Conservation (phyloP, 306 rosid genomes). For the Inga leiocalycina region DNA sequence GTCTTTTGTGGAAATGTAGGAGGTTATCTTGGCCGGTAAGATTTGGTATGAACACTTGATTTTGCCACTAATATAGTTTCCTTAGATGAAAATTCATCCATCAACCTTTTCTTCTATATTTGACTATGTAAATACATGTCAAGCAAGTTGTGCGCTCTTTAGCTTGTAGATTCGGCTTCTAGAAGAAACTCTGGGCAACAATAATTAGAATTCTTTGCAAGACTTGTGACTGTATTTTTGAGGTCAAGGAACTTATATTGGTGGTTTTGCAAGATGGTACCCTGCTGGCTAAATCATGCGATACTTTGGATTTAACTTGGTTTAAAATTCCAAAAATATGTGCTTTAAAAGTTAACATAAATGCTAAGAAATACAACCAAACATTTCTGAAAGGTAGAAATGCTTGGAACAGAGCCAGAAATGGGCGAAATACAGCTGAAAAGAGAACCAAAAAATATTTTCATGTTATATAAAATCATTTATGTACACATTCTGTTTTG, state of each 20-base stretch:
- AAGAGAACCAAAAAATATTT: neutral
- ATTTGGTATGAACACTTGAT: constrained; percentile 7
- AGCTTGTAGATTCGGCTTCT: neutral
- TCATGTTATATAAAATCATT: too few species aligned
- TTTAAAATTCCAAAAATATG: too few species aligned
- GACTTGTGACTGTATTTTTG: neutral
- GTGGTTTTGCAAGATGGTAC: neutral
- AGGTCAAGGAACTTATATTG: neutral
- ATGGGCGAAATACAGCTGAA: neutral
- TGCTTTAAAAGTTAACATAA: neutral
- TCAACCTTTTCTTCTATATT: neutral
- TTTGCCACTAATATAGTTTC: neutral
- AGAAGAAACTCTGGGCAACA: neutral
- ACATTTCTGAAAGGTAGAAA: neutral
- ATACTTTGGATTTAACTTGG: neutral
- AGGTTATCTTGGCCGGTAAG: neutral
- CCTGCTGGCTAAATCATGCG: neutral
- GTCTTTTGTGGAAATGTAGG: constrained; percentile 59
- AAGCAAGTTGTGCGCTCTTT: neutral
- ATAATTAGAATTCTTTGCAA: neutral
- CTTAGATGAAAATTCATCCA: neutral
- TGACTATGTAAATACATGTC: neutral
- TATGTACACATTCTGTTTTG: too few species aligned
- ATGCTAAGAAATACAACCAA: neutral
- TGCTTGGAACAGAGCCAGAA: neutral